Conservation (phyloP, 257 asterid genomes). For the Lantana camara region DNA sequence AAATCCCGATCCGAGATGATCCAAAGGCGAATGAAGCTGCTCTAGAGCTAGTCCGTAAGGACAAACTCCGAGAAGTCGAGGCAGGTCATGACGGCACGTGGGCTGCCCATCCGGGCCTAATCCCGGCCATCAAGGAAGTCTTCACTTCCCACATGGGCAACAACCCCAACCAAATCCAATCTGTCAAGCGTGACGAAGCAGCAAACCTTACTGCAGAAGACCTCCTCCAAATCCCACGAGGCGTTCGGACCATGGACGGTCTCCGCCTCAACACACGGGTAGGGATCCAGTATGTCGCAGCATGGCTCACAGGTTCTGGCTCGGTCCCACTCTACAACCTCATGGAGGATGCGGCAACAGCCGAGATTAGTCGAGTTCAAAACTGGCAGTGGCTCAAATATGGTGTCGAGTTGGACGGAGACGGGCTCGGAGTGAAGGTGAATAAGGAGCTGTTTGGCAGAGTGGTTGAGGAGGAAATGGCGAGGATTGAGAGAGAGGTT, state of each 20-base stretch:
- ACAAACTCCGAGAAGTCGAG: slow-evolving; percentile 74
- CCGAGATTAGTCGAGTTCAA: slow-evolving; percentile 95
- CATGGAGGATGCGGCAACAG: slow-evolving; percentile 99
- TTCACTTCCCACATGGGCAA: slow-evolving; percentile 60
- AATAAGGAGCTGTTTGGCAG: slow-evolving; percentile 69
- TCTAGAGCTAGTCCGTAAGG: slow-evolving; percentile 71
- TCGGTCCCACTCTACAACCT: slow-evolving; percentile 95
- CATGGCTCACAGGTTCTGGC: slow-evolving; percentile 88
- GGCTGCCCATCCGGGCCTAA: slow-evolving; percentile 99
- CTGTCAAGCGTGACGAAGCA: slow-evolving; percentile 66
- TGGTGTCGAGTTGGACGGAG: slow-evolving; percentile 78
- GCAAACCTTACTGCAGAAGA: slow-evolving; percentile 56
- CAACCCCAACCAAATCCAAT: slow-evolving; percentile 65
- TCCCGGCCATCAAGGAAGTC: slow-evolving; percentile 68
- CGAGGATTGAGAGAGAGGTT: slow-evolving; percentile 75
- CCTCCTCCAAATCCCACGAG: slow-evolving; percentile 73
- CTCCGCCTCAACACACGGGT: slow-evolving; percentile 89
- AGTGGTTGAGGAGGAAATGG: slow-evolving; percentile 96
- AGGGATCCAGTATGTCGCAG: slow-evolving; percentile 89
- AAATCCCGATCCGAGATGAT: slow-evolving; percentile 86
- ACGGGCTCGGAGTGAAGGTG: slow-evolving; percentile 82
- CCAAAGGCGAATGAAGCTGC: slow-evolving; percentile 86
- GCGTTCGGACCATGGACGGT: slow-evolving; percentile 85
- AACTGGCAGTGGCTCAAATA: slow-evolving; percentile 96
- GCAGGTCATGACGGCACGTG: slow-evolving; percentile 99